Percentiles rank a stretch among this genome's conserved stretches.
Evolutionary conservation across 306 rosid genomes (phyloP).

Genomic region (Medicago lupulina): DNA sequence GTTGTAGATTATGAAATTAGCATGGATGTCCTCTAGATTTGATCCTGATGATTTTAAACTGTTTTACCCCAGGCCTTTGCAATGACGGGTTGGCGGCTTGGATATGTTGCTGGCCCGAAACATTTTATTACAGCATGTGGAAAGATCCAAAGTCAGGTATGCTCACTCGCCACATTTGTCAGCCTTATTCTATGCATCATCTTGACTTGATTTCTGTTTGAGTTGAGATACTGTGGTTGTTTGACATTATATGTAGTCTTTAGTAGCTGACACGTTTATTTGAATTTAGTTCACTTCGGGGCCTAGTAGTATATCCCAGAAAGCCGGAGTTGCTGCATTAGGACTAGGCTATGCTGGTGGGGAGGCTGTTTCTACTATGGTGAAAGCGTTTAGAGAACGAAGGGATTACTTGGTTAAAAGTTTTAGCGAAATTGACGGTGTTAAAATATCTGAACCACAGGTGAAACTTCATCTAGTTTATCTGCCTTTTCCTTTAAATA

Average conservation of each 20-base stretch:
- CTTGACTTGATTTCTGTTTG: slow-evolving; percentile 26
- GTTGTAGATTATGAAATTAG: slow-evolving; percentile 6
- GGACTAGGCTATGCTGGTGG: slow-evolving; percentile 98
- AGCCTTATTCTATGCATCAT: slow-evolving; percentile 24
- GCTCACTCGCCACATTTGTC: neutral
- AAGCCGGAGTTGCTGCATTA: slow-evolving; percentile 92
- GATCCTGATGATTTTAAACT: slow-evolving; percentile 47
- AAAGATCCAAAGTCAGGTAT: slow-evolving; percentile 97
- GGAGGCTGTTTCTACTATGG: slow-evolving; percentile 82
- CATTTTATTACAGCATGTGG: slow-evolving; percentile 83
- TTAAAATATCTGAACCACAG: slow-evolving; percentile 86
- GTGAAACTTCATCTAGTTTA: slow-evolving; percentile 45
- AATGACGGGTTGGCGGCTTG: slow-evolving; percentile 99
- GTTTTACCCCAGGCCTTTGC: slow-evolving; percentile 76
- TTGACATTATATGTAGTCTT: slow-evolving; percentile 1
- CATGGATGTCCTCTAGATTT: slow-evolving; percentile 9
- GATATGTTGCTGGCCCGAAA: slow-evolving; percentile 95
- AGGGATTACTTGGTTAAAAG: slow-evolving; percentile 88
- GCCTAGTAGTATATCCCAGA: slow-evolving; percentile 92
- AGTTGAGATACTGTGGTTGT: slow-evolving; percentile 15
- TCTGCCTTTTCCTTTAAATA: slow-evolving; percentile 27
- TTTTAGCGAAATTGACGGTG: slow-evolving; percentile 77
- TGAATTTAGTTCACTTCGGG: slow-evolving; percentile 83
- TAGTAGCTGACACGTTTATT: slow-evolving; percentile 41
- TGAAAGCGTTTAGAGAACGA: slow-evolving; percentile 88